phyloP scores from a whole-genome alignment of 148 eudicot genomes.

The Limonium bicolor region DNA sequence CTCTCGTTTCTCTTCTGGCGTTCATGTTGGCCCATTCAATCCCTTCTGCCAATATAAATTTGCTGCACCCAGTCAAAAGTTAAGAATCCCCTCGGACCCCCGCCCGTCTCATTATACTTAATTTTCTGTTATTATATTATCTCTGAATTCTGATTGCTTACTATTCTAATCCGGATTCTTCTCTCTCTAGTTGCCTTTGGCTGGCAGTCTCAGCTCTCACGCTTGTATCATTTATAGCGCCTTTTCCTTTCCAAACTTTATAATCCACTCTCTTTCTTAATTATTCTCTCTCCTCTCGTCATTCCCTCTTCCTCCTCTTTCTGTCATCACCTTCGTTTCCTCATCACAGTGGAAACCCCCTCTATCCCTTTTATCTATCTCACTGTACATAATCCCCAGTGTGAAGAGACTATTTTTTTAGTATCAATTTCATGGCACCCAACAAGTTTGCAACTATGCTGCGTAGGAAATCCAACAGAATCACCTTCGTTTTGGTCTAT shows the following conservation, averaged over 20 bases:
- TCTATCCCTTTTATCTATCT: not conserved
- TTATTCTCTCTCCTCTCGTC: slow-evolving; percentile 3
- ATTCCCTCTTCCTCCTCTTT: slow-evolving; percentile 1
- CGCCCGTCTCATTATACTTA: not conserved
- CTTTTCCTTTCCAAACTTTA: slow-evolving; percentile 3
- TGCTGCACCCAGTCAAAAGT: not conserved
- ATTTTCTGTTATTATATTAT: not conserved
- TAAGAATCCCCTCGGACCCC: not conserved
- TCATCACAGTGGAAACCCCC: not conserved
- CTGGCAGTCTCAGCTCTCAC: not conserved
- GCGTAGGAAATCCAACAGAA: slow-evolving; percentile 47
- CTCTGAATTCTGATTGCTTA: not conserved
- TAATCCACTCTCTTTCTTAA: not conserved
- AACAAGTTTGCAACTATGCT: slow-evolving; percentile 61
- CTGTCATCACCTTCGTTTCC: not conserved
- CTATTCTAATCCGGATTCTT: not conserved
- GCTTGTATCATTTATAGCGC: not conserved
- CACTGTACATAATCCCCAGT: slow-evolving; percentile 14
- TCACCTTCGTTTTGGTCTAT: slow-evolving; percentile 41
- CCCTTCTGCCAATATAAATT: too few species aligned
- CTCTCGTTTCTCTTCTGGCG: too few species aligned
- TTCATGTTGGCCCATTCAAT: too few species aligned
- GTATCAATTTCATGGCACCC: slow-evolving; percentile 36
- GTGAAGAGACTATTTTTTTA: slow-evolving; percentile 1
- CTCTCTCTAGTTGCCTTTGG: not conserved